Conservation (phyloP, 371 early-diverging fungal genomes). For the Lichtheimia hyalospora region DNA sequence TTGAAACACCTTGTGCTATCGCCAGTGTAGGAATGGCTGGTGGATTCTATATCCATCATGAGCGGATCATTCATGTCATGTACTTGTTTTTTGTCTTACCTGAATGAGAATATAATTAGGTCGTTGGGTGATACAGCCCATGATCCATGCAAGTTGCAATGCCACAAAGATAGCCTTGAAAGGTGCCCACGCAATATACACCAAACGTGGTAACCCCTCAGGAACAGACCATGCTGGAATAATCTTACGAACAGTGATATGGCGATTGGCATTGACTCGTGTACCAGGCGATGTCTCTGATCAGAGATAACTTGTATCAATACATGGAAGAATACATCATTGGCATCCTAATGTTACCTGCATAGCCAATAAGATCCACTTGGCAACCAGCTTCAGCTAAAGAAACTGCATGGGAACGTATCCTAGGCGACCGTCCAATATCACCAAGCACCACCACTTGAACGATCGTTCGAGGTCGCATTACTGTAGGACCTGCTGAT, state of each 20-base stretch:
- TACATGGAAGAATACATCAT: background rate
- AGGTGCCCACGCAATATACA: slow-evolving; percentile 64
- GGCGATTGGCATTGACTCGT: slow-evolving; percentile 33
- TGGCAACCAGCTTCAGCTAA: slow-evolving; percentile 67
- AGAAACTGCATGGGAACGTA: slow-evolving; percentile 89
- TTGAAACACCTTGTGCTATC: slow-evolving; percentile 67
- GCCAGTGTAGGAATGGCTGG: slow-evolving; percentile 92
- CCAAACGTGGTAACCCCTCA: slow-evolving; percentile 50
- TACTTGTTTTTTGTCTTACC: slow-evolving; percentile 49
- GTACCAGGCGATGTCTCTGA: slow-evolving; percentile 43
- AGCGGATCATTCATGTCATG: background rate
- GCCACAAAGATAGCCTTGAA: slow-evolving; percentile 59
- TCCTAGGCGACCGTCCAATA: slow-evolving; percentile 94
- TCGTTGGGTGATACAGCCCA: slow-evolving; percentile 39
- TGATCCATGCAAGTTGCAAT: slow-evolving; percentile 44
- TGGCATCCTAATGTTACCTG: slow-evolving; percentile 36
- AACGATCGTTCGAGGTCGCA: slow-evolving; percentile 37
- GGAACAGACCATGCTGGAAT: slow-evolving; percentile 50
- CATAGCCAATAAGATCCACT: slow-evolving; percentile 88
- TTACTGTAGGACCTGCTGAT: slow-evolving; percentile 13
- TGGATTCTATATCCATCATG: slow-evolving; percentile 76
- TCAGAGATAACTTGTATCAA: no score
- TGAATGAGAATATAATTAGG: slow-evolving; percentile 83
- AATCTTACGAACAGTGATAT: slow-evolving; percentile 46
- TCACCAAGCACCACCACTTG: slow-evolving; percentile 88